Conservation (phyloP, 331 rosid genomes). For the Telfairia occidentalis region DNA sequence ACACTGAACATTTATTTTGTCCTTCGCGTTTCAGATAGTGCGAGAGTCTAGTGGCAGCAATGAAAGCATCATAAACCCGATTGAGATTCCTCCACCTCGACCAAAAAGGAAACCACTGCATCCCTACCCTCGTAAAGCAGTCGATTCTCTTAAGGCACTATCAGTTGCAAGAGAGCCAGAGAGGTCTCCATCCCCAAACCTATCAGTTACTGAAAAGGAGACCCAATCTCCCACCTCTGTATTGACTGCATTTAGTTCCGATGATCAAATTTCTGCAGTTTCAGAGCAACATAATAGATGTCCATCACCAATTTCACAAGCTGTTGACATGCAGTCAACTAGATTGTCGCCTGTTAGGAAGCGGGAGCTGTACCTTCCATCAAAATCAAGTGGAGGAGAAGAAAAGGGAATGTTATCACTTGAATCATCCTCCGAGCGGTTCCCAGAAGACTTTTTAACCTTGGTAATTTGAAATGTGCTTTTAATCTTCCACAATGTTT, state of each 20-base stretch:
- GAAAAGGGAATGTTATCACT: constrained; percentile 26
- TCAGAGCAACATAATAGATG: constrained; percentile 53
- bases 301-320: constrained; percentile 49
- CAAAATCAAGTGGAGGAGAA: constrained; percentile 37
- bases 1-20: constrained; percentile 4
- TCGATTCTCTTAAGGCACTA: constrained; percentile 30
- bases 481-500: not conserved
- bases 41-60: constrained; percentile 43
- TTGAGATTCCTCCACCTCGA: constrained; percentile 94
- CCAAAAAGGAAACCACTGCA: constrained; percentile 89
- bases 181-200: constrained; percentile 48
- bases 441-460: constrained; percentile 19
- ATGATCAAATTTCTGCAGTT: constrained; percentile 39
- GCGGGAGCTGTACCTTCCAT: constrained; percentile 38
- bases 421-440: constrained; percentile 19
- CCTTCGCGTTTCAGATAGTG: constrained; percentile 46
- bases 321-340: constrained; percentile 45
- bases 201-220: constrained; percentile 34
- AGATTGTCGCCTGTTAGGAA: constrained; percentile 36
- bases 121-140: constrained; percentile 86
- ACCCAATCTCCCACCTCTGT: constrained; percentile 66
- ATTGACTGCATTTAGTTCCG: constrained; percentile 45
- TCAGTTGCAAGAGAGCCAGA: constrained; percentile 30
- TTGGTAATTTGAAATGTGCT: constrained; percentile 34
- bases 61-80: constrained; percentile 48